phyloP scores from a whole-genome alignment of 2,329 filamentous ascomycete species.

The Aspergillus fumigatiaffinis region DNA sequence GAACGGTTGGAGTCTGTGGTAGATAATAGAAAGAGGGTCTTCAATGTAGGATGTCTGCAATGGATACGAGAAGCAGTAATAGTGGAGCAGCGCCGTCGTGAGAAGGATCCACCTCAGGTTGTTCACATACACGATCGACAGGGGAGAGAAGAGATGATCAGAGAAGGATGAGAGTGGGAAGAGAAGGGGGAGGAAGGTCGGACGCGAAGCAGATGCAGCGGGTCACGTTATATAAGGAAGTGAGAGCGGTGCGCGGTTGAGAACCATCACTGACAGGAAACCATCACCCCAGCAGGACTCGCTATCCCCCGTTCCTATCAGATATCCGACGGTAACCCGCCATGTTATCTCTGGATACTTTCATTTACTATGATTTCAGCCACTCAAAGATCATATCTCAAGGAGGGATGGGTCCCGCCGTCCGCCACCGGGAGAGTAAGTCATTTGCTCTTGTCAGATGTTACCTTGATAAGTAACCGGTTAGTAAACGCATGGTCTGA shows the following conservation, averaged over 20 bases:
- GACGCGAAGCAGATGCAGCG: neutral
- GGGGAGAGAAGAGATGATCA: neutral
- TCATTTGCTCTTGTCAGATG: neutral
- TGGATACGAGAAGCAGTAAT: neutral
- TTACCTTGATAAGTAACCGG: neutral
- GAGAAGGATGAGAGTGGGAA: neutral
- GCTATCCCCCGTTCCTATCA: neutral
- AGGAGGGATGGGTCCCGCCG: neutral
- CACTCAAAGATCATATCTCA: neutral
- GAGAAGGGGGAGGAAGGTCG: neutral
- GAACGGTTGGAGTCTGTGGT: neutral
- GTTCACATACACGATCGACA: neutral
- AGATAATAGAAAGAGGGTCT: neutral
- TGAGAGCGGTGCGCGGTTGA: neutral
- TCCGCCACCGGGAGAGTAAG: neutral
- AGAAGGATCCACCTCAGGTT: neutral
- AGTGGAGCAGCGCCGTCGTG: neutral
- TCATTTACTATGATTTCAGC: neutral
- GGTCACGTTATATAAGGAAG: neutral
- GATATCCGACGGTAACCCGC: constrained; percentile 6
- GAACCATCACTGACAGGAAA: neutral
- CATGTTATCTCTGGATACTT: constrained; percentile 2
- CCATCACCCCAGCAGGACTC: neutral
- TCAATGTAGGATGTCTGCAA: neutral
- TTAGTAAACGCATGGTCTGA: neutral